Base-by-base conservation (phyloP, 768 basidiomycete species). In the Neoboletus brunneissimus region DNA sequence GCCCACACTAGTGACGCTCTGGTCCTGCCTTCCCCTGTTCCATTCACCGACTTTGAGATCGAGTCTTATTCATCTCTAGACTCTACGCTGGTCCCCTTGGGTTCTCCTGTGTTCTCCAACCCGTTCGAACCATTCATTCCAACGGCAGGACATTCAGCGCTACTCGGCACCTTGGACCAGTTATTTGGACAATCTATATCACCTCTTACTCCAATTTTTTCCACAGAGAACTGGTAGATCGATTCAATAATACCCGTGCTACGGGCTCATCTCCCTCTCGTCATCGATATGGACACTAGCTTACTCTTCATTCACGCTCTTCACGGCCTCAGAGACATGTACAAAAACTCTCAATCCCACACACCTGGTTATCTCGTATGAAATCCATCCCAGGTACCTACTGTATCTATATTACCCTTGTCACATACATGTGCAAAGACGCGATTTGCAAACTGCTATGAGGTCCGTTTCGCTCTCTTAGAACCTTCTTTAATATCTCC, bases 401-500 rank as follows among this genome's bases (percentile, higher is more conserved):
- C 45, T 69, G 61, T 69, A 69, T 63, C 60, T 59, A 57, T 55
- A 57, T 55, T 61, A 63, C 44, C 37, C 41, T 25, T 37, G 41
- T 53, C 16, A 23, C 51, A 34, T 20, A 43, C 40, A 45, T 41
- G 15, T 54, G 8, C 40, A 18, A 25, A 32, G 6, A 44, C 34
- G 38, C 16, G 41, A 51, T 20, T 22, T 27, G 18, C 29, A 45
- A 48, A 46, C 23, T 29, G 43, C 41, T 55, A 51, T 1, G 53
- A 22, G 11, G 57, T 62, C 58, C 69, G 67, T 57, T 69, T 77
- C 20, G 59, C 57, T 53, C 70, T 75, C 61, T 73, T 77, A 10
- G 65, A 54, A 0, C 51, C 58, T 20, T 59, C 66, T 27, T 57
- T 63, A 13, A 53, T 54, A 5, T 56, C 55, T 35, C 55, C 57